These are phyloP conservation scores for Lichtheimia hyalospora DNA, from an alignment of 371 early-diverging fungal species.

Conservation along the genomic window DNA sequence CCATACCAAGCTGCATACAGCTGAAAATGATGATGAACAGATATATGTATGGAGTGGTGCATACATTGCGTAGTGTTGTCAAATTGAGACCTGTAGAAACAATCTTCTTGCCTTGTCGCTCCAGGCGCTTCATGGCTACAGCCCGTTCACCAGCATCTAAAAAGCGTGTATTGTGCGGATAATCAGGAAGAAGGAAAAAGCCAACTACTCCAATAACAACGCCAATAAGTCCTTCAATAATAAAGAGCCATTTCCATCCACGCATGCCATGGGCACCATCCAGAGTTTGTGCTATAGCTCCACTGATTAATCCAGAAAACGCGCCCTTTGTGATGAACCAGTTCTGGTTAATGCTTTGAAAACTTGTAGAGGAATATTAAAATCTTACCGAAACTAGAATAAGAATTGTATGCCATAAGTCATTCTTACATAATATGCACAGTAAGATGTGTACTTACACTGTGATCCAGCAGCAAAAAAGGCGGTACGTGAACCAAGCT, in stretches of 20 bases:
- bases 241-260: conserved; percentile 66
- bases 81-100: conserved; percentile 18
- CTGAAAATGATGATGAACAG: conserved; percentile 35
- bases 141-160: conserved; percentile 50
- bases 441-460: conserved; percentile 17
- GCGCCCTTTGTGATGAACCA: conserved; percentile 15
- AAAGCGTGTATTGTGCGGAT: conserved; percentile 51
- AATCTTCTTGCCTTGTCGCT: conserved; percentile 33
- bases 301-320: conserved; percentile 32
- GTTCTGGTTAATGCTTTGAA: too few relatives aligned
- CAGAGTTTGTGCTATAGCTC: conserved; percentile 32
- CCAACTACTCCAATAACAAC: conserved; percentile 42
- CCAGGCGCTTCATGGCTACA: conserved; percentile 49
- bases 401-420: too few relatives aligned
- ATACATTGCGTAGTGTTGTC: conserved; percentile 31
- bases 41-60: conserved; percentile 40
- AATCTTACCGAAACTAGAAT: too few relatives aligned
- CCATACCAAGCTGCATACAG: conserved; percentile 50
- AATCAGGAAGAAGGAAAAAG: conserved; percentile 57
- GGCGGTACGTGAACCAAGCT: conserved; percentile 72
- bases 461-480: conserved; percentile 64
- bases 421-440: too few relatives aligned
- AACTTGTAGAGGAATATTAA: too few relatives aligned
- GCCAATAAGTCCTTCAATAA: conserved; percentile 56
- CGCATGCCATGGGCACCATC: conserved; percentile 47